Conservation (phyloP, 192 early-diverging fungal species). For the Coemansia umbellata region DNA sequence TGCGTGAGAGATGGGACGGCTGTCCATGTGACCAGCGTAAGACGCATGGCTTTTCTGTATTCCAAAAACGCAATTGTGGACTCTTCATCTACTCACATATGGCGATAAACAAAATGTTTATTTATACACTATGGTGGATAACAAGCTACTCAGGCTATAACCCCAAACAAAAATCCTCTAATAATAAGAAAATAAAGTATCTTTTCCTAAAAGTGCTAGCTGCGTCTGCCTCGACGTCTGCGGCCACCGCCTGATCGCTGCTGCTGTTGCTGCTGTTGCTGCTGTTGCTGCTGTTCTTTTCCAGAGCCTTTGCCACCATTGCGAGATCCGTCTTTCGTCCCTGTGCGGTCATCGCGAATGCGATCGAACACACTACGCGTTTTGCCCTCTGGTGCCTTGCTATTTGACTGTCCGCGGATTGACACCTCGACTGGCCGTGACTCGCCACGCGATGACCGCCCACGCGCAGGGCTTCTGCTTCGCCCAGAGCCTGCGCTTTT, state of each 20-base stretch:
- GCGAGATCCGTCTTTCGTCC: neutral
- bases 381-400: conserved; percentile 1
- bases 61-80: too few species aligned
- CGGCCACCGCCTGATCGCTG: conserved; percentile 5
- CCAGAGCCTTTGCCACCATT: neutral
- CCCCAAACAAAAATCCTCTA: too few species aligned
- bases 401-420: conserved; percentile 27
- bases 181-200: too few species aligned
- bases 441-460: conserved; percentile 3
- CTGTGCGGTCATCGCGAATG: conserved; percentile 22
- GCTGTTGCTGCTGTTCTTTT: neutral
- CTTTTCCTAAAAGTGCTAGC: too few species aligned
- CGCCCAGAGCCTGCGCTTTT: neutral
- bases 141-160: too few species aligned
- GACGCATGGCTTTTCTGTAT: too few species aligned
- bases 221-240: conserved; percentile 17
- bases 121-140: too few species aligned
- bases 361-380: conserved; percentile 29
- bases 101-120: too few species aligned
- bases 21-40: too few species aligned
- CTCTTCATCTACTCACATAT: too few species aligned
- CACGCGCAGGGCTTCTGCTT: conserved; percentile 29
- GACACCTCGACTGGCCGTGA: conserved; percentile 5
- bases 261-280: neutral
- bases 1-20: too few species aligned